A percentile compares a stretch with the other conserved stretches of the same genome.
phyloP scores from a whole-genome alignment of 495 filamentous ascomycete species.

The Aspergillus haitiensis region DNA sequence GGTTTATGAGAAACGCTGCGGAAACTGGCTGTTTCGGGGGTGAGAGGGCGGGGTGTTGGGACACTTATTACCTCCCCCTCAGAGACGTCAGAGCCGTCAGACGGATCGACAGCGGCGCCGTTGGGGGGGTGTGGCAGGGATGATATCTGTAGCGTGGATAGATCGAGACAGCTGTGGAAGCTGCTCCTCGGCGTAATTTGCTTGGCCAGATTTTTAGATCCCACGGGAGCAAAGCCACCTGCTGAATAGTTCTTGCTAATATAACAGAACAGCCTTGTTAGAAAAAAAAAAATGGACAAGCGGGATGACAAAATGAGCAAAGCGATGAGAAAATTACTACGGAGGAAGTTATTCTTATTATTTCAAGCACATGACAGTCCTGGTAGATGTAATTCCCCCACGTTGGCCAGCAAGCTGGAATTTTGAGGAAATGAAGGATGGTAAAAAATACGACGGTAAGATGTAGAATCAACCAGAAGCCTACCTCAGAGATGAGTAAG shows the following conservation, averaged over 20 bases:
- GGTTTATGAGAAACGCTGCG: conserved; percentile 35
- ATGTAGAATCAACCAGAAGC: conserved; percentile 6
- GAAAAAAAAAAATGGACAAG: conserved; percentile 1
- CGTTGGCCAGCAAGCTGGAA: conserved; percentile 18
- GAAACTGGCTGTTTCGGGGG: conserved; percentile 36
- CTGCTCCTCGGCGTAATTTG: conserved; percentile 48
- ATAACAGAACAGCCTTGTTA: conserved; percentile 10
- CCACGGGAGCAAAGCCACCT: conserved; percentile 27
- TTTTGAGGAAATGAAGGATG: conserved; percentile 21
- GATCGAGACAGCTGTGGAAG: conserved; percentile 54
- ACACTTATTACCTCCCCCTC: conserved; percentile 35
- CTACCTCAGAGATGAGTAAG: conserved; percentile 9
- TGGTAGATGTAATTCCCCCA: conserved; percentile 7
- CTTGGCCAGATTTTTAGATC: conserved; percentile 48
- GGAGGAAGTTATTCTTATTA: not conserved
- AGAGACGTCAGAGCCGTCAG: conserved; percentile 31
- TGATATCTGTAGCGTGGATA: conserved; percentile 48
- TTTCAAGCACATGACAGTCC: conserved; percentile 6
- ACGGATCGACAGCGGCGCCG: conserved; percentile 27
- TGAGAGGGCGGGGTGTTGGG: conserved; percentile 36
- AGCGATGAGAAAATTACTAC: conserved; percentile 1
- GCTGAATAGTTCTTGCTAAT: conserved; percentile 11
- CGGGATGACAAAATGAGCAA: not conserved
- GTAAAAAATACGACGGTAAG: conserved; percentile 5
- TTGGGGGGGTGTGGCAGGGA: conserved; percentile 31